Conservation (phyloP, 805 yeast species). For the Lipomyces kockii region DNA sequence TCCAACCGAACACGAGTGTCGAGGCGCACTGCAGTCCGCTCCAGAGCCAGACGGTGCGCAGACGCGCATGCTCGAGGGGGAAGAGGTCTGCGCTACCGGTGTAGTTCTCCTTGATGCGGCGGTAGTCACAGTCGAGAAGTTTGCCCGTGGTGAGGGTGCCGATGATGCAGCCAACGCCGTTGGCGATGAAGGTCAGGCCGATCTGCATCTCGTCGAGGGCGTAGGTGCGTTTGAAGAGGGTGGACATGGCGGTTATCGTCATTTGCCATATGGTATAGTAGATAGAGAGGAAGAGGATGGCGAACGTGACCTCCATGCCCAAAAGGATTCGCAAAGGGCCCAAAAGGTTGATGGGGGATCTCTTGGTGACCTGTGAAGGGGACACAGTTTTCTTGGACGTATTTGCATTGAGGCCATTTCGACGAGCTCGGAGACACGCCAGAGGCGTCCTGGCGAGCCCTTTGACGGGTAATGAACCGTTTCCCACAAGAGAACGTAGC, state of each 20-base stretch:
- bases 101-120: neutral
- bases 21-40: slow-evolving; percentile 6
- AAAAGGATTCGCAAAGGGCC: slow-evolving; percentile 6
- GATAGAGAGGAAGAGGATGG: slow-evolving; percentile 7
- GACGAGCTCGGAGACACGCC: neutral
- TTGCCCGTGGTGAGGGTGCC: slow-evolving; percentile 67
- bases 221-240: slow-evolving; percentile 57
- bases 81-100: slow-evolving; percentile 13
- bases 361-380: slow-evolving; percentile 2
- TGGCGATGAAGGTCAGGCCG: slow-evolving; percentile 74
- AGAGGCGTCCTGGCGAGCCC: slow-evolving; percentile 8
- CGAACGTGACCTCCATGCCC: slow-evolving; percentile 11
- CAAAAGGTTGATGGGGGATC: neutral
- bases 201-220: slow-evolving; percentile 58
- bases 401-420: neutral
- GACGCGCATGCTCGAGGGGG: slow-evolving; percentile 35
- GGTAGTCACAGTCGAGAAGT: slow-evolving; percentile 45
- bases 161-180: slow-evolving; percentile 70
- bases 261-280: slow-evolving; percentile 5
- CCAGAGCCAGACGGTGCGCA: slow-evolving; percentile 11
- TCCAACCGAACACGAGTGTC: slow-evolving; percentile 35
- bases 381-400: neutral
- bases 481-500: slow-evolving; percentile 70
- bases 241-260: slow-evolving; percentile 49
- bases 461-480: slow-evolving; percentile 65